phyloP scores from a whole-genome alignment of 495 filamentous ascomycete species.

The Melanomma pulvis-pyrius region DNA sequence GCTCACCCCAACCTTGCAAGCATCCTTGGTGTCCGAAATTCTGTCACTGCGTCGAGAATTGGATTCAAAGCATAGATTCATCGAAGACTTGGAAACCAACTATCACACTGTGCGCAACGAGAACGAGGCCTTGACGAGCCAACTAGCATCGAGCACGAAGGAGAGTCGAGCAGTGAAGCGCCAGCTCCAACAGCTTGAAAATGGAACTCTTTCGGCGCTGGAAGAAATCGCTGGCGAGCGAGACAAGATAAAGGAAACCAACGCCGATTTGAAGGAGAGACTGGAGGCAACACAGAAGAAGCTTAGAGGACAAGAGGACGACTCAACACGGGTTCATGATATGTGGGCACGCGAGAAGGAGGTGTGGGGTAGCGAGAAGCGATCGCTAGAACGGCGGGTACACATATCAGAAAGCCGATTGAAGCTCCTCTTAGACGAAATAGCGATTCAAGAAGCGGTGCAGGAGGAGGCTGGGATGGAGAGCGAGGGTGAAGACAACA shows the following conservation, averaged over 20 bases:
- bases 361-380: conserved; percentile 76
- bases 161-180: conserved; percentile 81
- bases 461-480: conserved; percentile 50
- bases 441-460: conserved; percentile 72
- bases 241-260: conserved; percentile 77
- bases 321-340: conserved; percentile 71
- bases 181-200: conserved; percentile 82
- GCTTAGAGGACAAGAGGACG: conserved; percentile 78
- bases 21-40: conserved; percentile 93
- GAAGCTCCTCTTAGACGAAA: conserved; percentile 79
- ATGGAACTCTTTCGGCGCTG: conserved; percentile 80
- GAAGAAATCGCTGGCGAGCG: conserved; percentile 81
- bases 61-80: conserved; percentile 80
- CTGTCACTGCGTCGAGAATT: conserved; percentile 82
- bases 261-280: conserved; percentile 72
- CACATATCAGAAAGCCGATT: conserved; percentile 87
- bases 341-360: conserved; percentile 83
- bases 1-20: conserved; percentile 94
- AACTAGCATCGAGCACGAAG: conserved; percentile 62
- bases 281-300: conserved; percentile 79
- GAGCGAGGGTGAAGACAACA: conserved; percentile 56
- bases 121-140: conserved; percentile 66
- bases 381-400: conserved; percentile 77
- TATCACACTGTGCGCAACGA: conserved; percentile 73
- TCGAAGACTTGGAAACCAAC: conserved; percentile 78